These are phyloP conservation scores for Aspergillus amoenus DNA, from an alignment of 2,329 filamentous ascomycete species.

Conservation along the genomic window DNA sequence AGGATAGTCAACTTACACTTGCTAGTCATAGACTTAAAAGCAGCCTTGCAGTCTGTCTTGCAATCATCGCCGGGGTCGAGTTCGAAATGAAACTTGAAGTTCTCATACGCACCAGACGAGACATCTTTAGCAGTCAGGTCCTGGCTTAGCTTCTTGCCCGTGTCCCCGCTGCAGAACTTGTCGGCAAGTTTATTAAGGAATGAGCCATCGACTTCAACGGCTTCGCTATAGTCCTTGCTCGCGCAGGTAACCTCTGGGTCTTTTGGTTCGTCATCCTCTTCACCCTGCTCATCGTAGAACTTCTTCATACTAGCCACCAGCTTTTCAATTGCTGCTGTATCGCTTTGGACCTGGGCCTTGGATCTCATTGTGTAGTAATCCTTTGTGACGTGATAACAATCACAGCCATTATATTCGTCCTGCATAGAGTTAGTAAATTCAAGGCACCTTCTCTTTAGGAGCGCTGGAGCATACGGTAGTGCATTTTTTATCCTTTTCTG, in stretches of 20 bases:
- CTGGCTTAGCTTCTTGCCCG: not conserved
- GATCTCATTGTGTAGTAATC: not conserved
- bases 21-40: not conserved
- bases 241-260: not conserved
- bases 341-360: not conserved
- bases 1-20: not conserved
- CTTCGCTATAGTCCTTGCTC: not conserved
- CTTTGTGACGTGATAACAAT: not conserved
- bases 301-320: not conserved
- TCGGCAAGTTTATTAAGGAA: not conserved
- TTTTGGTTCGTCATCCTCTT: not conserved
- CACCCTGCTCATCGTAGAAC: not conserved
- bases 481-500: not conserved
- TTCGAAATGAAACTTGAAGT: not conserved
- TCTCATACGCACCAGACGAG: not conserved
- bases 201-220: not conserved
- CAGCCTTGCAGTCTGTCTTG: not conserved
- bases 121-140: not conserved
- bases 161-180: not conserved
- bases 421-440: not conserved
- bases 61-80: not conserved
- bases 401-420: not conserved
- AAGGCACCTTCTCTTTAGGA: not conserved
- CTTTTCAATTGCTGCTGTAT: not conserved
- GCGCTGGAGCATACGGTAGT: not conserved